phyloP scores from a whole-genome alignment of 2,329 filamentous ascomycete genomes.

The Atkinsonella texensis region DNA sequence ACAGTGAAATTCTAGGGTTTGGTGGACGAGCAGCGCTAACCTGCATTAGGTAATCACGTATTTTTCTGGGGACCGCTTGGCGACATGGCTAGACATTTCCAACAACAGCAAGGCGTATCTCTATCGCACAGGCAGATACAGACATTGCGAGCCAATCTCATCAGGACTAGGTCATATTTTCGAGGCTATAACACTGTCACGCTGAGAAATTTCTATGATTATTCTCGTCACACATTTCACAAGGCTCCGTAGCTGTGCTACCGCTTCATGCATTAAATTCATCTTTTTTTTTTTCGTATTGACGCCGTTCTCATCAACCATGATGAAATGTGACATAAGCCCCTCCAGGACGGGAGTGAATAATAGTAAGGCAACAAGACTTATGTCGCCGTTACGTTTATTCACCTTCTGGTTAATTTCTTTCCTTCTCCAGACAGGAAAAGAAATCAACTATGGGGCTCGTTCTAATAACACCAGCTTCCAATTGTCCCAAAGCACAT shows the following conservation, averaged over 20 bases:
- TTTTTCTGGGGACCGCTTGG: constrained; percentile 1
- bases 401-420: constrained; percentile 10
- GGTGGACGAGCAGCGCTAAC: constrained; percentile 25
- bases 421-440: constrained; percentile 18
- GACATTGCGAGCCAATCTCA: neutral
- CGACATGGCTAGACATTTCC: neutral
- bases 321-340: constrained; percentile 52
- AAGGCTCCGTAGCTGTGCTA: constrained; percentile 14
- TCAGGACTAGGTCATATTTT: neutral
- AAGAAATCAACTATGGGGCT: constrained; percentile 16
- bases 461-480: constrained; percentile 24
- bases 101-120: neutral
- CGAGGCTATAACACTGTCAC: neutral
- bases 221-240: constrained; percentile 4
- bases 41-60: constrained; percentile 28
- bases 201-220: neutral
- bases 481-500: constrained; percentile 17
- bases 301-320: constrained; percentile 52
- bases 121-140: neutral
- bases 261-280: constrained; percentile 25
- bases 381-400: constrained; percentile 22
- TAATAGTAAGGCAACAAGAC: constrained; percentile 30
- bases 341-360: constrained; percentile 42
- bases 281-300: constrained; percentile 46
- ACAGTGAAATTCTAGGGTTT: constrained; percentile 35